phyloP scores from a whole-genome alignment of 805 yeast genomes.

The Candida ovalis region DNA sequence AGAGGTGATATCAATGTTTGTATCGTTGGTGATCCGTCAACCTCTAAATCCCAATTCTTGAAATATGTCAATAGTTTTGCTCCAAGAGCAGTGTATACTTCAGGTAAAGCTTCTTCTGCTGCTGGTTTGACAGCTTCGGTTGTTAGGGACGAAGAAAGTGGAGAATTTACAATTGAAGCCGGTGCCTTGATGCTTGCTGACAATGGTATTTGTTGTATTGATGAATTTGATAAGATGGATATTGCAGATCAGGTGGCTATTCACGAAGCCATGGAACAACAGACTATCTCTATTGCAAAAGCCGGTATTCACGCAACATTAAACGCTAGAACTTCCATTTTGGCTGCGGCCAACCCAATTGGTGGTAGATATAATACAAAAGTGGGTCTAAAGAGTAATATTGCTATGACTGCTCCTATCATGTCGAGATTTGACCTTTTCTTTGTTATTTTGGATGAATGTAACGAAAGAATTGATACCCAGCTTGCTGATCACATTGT shows the following conservation, averaged over 20 bases:
- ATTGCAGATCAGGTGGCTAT: slow-evolving; percentile 93
- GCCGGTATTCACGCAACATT: slow-evolving; percentile 98
- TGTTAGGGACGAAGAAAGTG: slow-evolving; percentile 94
- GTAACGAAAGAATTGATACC: slow-evolving; percentile 87
- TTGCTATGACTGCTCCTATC: slow-evolving; percentile 96
- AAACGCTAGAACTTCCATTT: slow-evolving; percentile 92
- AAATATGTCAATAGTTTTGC: slow-evolving; percentile 89
- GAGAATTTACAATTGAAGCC: slow-evolving; percentile 96
- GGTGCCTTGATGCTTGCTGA: slow-evolving; percentile 99
- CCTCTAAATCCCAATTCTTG: slow-evolving; percentile 92
- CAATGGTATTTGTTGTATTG: slow-evolving; percentile 97
- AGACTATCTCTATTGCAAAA: slow-evolving; percentile 95
- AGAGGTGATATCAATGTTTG: slow-evolving; percentile 97
- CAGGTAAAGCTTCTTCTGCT: slow-evolving; percentile 98
- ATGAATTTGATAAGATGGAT: slow-evolving; percentile 98
- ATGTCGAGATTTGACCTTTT: slow-evolving; percentile 97
- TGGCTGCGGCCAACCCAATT: slow-evolving; percentile 98
- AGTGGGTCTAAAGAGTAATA: slow-evolving; percentile 74
- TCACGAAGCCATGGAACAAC: slow-evolving; percentile 99
- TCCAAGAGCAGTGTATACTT: slow-evolving; percentile 93
- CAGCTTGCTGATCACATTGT: slow-evolving; percentile 91
- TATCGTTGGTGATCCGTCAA: slow-evolving; percentile 96
- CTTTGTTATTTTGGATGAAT: slow-evolving; percentile 91
- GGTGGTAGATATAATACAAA: slow-evolving; percentile 96
- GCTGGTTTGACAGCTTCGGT: slow-evolving; percentile 99